Conservation (phyloP, 2,329 filamentous ascomycete genomes). For the Paramyrothecium sp. region DNA sequence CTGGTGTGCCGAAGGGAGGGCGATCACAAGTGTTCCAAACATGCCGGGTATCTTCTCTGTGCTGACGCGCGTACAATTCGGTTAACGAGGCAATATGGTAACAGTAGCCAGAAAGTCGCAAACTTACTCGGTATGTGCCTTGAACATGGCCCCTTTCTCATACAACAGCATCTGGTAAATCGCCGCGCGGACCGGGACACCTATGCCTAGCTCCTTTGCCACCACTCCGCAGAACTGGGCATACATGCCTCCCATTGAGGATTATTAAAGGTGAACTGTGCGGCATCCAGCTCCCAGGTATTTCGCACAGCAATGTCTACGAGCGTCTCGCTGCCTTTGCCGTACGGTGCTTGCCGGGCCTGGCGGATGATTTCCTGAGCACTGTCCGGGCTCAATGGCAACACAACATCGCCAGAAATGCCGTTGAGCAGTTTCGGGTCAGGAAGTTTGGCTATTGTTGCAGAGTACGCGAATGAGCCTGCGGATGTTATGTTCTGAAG, state of each 20-base stretch:
- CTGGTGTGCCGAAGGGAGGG: conserved; percentile 43
- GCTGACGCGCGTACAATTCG: conserved; percentile 14
- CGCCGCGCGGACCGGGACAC: conserved; percentile 26
- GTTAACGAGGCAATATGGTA: too few relatives aligned
- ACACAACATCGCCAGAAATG: too few relatives aligned
- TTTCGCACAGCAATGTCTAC: conserved; percentile 39
- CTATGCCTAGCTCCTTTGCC: conserved; percentile 28
- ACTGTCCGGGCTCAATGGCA: conserved; percentile 21
- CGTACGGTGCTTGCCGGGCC: conserved; percentile 30
- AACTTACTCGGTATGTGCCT: conserved; percentile 39
- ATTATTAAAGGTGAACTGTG: conserved; percentile 34
- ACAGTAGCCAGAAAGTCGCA: too few relatives aligned
- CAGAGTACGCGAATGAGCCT: too few relatives aligned
- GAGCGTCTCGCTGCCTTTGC: conserved; percentile 35
- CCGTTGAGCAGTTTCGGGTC: too few relatives aligned
- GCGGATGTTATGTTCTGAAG: too few relatives aligned
- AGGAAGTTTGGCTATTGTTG: too few relatives aligned
- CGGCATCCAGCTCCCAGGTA: conserved; percentile 39
- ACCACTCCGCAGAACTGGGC: conserved; percentile 17
- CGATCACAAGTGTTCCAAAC: conserved; percentile 49
- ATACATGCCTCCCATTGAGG: conserved; percentile 29
- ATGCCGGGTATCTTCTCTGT: conserved; percentile 45
- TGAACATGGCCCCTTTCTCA: conserved; percentile 48
- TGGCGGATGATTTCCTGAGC: conserved; percentile 22
- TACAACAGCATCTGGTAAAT: conserved; percentile 49